Base-by-base conservation (phyloP, 805 yeast genomes). In the Lipomyces spencermartinsiae region DNA sequence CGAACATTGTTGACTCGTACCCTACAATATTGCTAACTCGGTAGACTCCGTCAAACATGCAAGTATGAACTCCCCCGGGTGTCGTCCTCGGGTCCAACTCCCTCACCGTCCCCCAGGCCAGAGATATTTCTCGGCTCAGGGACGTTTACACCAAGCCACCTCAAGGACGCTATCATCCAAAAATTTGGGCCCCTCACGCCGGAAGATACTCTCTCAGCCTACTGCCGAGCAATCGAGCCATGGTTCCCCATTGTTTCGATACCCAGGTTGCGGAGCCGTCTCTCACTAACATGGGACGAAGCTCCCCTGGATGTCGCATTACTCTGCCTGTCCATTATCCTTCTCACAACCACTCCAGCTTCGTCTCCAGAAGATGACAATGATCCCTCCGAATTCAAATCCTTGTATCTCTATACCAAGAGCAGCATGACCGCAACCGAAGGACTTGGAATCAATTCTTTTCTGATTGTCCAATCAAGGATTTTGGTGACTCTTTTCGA, bases 171-270 rank as follows among this genome's bases (percentile, higher is more conserved):
- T 37, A 37, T 37, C 46, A 37, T 37, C 46, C 46, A 37, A 37
- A 37, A 37, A 37, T 3, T 37, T 37, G 46, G 14, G 46, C n/a
- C 46, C 46, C 8, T 37, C 46, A 37, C 46, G 14, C 46, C 46
- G 46, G 46, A 6, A 37, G 46, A 37, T 14, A 37, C n/a, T 16
- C n/a, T 37, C 46, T 37, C 46, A 37, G n/a, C 46, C 46, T 37
- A 37, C n/a, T 37, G 46, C 46, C 46, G 46, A 37, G 46, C 46
- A 37, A 37, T 37, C 46, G 46, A 37, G 46, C 46, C 46, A 37
- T 37, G 46, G 46, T 37, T 37, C 46, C 46, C 46, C 46, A 37
- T 37, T 37, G n/a, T 37, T 37, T 37, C 46, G 46, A 37, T 37
- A 37, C n/a, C 46, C n/a, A 37, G 46, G 46, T 14, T 37, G n/a